Conservation (phyloP, 441 rosid genomes). For the Adansonia gregorii region DNA sequence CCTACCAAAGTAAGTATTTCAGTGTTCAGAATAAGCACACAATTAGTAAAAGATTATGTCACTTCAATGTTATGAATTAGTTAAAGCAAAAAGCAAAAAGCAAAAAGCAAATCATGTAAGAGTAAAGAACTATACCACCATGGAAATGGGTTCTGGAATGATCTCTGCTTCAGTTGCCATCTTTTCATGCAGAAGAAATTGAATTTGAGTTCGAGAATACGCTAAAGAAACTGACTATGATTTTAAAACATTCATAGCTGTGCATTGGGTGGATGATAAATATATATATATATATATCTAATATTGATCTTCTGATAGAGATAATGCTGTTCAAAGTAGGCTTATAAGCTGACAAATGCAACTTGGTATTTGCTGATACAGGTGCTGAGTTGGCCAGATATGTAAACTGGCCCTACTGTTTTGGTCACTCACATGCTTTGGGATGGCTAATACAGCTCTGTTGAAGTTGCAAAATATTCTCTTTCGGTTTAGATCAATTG, state of each 20-base stretch:
- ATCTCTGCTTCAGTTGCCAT: constrained; percentile 62
- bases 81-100: constrained; percentile 1
- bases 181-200: constrained; percentile 37
- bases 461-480: constrained; percentile 17
- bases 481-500: constrained; percentile 25
- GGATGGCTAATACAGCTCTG: constrained; percentile 25
- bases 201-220: constrained; percentile 18
- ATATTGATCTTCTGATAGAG: constrained; percentile 34
- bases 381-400: constrained; percentile 53
- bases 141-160: constrained; percentile 41
- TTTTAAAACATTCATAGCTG: constrained; percentile 27
- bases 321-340: constrained; percentile 37
- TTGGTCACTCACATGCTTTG: constrained; percentile 40
- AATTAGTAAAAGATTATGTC: not conserved
- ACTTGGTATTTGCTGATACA: constrained; percentile 42
- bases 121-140: constrained; percentile 45
- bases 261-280: constrained; percentile 37
- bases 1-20: too few species aligned
- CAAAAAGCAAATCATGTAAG: constrained; percentile 12
- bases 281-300: constrained; percentile 21
- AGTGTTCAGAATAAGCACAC: not conserved
- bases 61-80: not conserved
- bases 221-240: constrained; percentile 9
- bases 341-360: constrained; percentile 52
- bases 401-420: constrained; percentile 45